These are phyloP conservation scores for Rhynchosporium secalis DNA, from an alignment of 2,329 filamentous ascomycete genomes.

Conservation along the genomic window DNA sequence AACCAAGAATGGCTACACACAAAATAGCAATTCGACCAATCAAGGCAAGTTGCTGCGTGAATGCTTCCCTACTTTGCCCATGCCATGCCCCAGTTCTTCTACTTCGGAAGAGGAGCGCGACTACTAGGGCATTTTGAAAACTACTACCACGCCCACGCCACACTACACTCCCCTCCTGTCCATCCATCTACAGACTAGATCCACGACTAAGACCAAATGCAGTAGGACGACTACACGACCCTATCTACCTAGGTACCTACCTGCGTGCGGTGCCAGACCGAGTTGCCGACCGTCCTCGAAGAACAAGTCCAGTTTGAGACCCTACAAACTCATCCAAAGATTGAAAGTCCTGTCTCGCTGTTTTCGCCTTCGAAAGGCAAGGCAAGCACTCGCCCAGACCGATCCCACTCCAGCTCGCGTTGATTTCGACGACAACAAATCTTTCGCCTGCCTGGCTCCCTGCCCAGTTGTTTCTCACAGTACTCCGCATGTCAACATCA, in stretches of 20 bases:
- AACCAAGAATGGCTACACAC: no score
- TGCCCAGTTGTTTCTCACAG: background rate
- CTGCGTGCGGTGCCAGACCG: background rate
- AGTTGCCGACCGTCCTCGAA: background rate
- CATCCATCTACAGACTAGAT: background rate
- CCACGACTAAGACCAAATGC: background rate
- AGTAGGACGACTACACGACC: background rate
- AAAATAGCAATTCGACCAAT: no score
- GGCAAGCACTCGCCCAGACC: background rate
- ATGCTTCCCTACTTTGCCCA: no score
- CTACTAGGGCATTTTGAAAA: no score
- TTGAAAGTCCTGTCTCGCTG: no score
- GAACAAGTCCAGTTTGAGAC: background rate
- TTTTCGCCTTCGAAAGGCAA: background rate
- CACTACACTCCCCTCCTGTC: no score
- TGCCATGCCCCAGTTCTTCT: no score
- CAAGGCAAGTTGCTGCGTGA: no score
- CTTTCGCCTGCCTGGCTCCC: background rate
- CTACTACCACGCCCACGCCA: no score
- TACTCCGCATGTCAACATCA: background rate
- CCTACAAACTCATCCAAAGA: background rate
- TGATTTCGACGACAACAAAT: background rate
- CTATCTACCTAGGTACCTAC: background rate
- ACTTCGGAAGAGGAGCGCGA: no score
- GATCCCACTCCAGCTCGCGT: background rate